A percentile compares a stretch with the other conserved stretches of the same genome.
phyloP scores from a whole-genome alignment of 73 alveolate species.

The Paraurostyla sp. region DNA sequence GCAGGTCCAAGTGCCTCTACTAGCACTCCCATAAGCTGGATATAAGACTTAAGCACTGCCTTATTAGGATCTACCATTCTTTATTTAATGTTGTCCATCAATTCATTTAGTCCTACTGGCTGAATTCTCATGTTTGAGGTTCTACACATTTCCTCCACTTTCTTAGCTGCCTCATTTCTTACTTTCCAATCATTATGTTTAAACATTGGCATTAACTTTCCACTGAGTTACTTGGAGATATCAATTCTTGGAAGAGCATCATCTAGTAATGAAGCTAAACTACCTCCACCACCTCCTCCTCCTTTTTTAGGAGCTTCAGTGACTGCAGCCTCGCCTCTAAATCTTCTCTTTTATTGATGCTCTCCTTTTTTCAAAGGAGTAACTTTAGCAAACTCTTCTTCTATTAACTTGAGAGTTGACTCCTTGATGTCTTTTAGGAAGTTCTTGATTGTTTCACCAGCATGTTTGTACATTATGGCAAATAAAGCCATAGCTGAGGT shows the following conservation, averaged over 20 bases:
- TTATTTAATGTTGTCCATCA: constrained; percentile 75
- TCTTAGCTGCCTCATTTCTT: constrained; percentile 86
- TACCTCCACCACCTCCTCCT: constrained; percentile 66
- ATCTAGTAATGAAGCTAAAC: constrained; percentile 60
- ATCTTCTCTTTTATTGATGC: constrained; percentile 68
- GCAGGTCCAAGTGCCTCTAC: constrained; percentile 85
- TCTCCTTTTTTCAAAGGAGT: constrained; percentile 72
- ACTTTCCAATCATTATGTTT: constrained; percentile 89
- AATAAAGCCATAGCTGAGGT: constrained; percentile 83
- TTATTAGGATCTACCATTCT: constrained; percentile 91
- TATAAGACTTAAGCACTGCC: constrained; percentile 81
- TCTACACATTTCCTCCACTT: constrained; percentile 76
- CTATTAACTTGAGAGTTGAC: constrained; percentile 83
- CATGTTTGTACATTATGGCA: constrained; percentile 79
- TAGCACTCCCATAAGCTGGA: constrained; percentile 79
- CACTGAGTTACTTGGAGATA: constrained; percentile 79
- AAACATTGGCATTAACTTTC: constrained; percentile 79
- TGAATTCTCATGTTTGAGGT: constrained; percentile 85
- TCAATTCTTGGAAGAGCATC: constrained; percentile 88
- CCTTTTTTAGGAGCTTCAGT: constrained; percentile 59
- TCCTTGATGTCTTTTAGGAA: constrained; percentile 90
- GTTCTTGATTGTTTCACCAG: constrained; percentile 85
- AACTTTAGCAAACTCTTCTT: constrained; percentile 82
- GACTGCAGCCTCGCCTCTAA: constrained; percentile 73
- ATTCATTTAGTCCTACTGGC: constrained; percentile 87